Base-by-base conservation (phyloP, 1,284 basidiomycete genomes). In the Bjerkandera adusta region DNA sequence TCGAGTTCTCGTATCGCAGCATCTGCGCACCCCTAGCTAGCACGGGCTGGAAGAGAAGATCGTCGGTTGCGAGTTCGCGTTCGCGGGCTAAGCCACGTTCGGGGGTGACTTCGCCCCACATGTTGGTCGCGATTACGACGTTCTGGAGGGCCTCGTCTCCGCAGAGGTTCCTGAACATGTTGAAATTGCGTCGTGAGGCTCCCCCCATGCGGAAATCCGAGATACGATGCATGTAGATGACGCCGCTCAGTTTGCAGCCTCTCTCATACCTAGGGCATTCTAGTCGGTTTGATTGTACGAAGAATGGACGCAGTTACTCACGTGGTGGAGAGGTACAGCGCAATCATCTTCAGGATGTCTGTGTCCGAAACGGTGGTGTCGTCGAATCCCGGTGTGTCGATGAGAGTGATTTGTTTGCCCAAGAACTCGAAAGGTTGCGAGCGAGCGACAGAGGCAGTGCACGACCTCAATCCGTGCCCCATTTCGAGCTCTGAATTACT, bases 221-320 rank as follows among this genome's bases (percentile, higher is more conserved):
- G 48, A 80, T 80, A 5, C 73, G 69, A 54, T 79, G 76, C 60
- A 77, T 64, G 60, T 79, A 79, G 40, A 79, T 68, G 52, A 79
- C 64, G 1, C 77, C 77, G 2, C 68, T 62, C 21, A 79, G 63
- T 42, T 65, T 70, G 44, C 59, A 52, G 18, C 67, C 64, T 12
- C 58, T 56, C 34, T 68, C 55, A 21, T 72, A 71, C 10, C 71
- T 72, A 55, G 26, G 32, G 1, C 24, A 1, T 16, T 3, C 27
- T 4, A 12, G 2, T 4, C 13, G 34, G 22, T 35, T 15, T 16
- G 36, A 11, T 18, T 18, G 20, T 11, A 15, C 21, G 15, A 35
- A 11, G 15, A 5, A 24, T 33, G 15, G 10, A 15, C 12, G 11
- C 33, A 3, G 13, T 15, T 21, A 15, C 39, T 25, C 21, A 52